Evolutionary conservation across 1,139 yeast genomes (phyloP), one percentile per base, ranked within the genome.

Genomic region (Yamadazyma diddensiae): DNA sequence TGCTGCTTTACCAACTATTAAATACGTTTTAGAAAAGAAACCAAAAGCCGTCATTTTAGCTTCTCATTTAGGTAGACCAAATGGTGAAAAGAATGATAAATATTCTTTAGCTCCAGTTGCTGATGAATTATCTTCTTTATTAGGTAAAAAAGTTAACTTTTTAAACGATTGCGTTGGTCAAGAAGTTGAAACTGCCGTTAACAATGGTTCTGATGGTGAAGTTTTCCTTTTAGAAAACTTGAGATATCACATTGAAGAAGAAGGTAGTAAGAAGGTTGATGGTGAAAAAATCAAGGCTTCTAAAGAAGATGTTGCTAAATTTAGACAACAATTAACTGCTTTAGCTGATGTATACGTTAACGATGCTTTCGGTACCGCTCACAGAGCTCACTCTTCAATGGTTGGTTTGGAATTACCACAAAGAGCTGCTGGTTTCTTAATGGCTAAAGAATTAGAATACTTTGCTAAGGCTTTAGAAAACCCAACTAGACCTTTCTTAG

Each of bases 361-460:
- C 67, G 97, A 90, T 63, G 97, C 97, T 39, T 90, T 90, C 56
- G 97, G 97, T 60, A 92, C 97, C 46, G 95, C 97, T 36, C 97
- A 90, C 82, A 86, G 97, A 75, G 97, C 97, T 44, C 97, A 90
- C 74, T 87, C 97, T 33, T 90, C 97, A 30, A 88, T 92, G 87
- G 97, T 92, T 56, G 97, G 97, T 55, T 72, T 90, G 50, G 87
- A 90, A 53, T 77, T 87, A 52, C 90, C 92, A 41, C 87, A 86
- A 71, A 84, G 87, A 70, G 97, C 97, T 52, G 82, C 96, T 44
- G 97, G 97, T 62, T 90, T 87, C 92, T 76, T 90, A 55, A 84
- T 90, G 86, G 82, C 90, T 59, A 90, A 92, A 78, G 97, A 90
- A 71, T 82, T 90, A 65, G 83, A 80, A 57, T 90, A 83, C 79